These are phyloP conservation scores for Phytophthora sp. DNA, from an alignment of 352 stramenopile genomes.

Conservation along the genomic window DNA sequence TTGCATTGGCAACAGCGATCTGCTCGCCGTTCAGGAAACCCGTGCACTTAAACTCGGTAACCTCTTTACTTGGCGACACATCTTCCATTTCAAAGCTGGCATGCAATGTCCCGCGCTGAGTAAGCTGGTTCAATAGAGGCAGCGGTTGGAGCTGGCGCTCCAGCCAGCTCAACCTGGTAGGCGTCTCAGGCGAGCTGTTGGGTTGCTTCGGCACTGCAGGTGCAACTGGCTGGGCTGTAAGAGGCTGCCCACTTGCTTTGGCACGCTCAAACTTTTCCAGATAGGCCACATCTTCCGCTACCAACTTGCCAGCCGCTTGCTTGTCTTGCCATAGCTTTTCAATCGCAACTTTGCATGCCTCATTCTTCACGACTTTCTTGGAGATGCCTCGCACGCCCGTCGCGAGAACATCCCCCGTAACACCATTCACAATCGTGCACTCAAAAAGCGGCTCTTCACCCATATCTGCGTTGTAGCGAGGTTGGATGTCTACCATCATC, in stretches of 20 bases:
- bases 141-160: constrained; percentile 54
- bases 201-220: neutral
- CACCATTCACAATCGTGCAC: constrained; percentile 54
- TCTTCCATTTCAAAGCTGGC: constrained; percentile 59
- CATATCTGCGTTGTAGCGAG: constrained; percentile 49
- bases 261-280: constrained; percentile 53
- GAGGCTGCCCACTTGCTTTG: constrained; percentile 17
- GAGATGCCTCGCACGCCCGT: constrained; percentile 58
- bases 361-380: constrained; percentile 78
- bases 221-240: neutral
- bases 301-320: constrained; percentile 49
- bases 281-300: constrained; percentile 64
- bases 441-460: constrained; percentile 70
- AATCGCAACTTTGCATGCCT: constrained; percentile 64
- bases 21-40: constrained; percentile 54
- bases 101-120: constrained; percentile 44
- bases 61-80: constrained; percentile 41
- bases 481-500: constrained; percentile 54
- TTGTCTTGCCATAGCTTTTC: constrained; percentile 86
- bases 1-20: constrained; percentile 37
- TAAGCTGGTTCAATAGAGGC: constrained; percentile 62
- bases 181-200: constrained; percentile 4
- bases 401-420: constrained; percentile 45
- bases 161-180: constrained; percentile 42
- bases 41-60: constrained; percentile 58